These are phyloP conservation scores for Coemansia reversa DNA, from an alignment of 192 early-diverging fungal species.

Conservation along the genomic window DNA sequence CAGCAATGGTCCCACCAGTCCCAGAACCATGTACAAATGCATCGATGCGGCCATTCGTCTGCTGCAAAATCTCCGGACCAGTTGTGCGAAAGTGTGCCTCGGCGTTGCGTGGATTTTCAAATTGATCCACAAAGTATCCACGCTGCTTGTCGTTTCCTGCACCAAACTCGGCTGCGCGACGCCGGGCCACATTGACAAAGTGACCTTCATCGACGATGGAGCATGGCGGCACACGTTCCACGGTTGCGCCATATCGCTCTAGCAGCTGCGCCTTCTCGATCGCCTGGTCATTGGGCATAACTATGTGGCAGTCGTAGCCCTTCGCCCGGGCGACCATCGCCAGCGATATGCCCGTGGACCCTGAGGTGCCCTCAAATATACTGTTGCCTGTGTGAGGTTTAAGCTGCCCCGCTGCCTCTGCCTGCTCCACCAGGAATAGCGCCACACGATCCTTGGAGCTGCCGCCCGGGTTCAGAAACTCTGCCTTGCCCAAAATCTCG, in stretches of 20 bases:
- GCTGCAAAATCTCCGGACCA: conserved; percentile 77
- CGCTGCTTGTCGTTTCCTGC: conserved; percentile 7
- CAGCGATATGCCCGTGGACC: conserved; percentile 93
- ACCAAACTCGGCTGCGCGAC: conserved; percentile 68
- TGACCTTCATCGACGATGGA: conserved; percentile 89
- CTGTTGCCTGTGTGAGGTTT: conserved; percentile 70
- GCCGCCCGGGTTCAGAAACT: conserved; percentile 92
- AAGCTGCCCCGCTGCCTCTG: conserved; percentile 69
- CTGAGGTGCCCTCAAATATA: conserved; percentile 94
- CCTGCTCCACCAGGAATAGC: conserved; percentile 76
- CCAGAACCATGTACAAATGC: conserved; percentile 89
- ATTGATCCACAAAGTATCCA: conserved; percentile 90
- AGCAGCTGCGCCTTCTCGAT: conserved; percentile 86
- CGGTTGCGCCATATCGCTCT: conserved; percentile 77
- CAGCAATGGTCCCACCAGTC: conserved; percentile 90
- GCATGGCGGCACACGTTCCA: conserved; percentile 88
- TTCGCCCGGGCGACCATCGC: conserved; percentile 86
- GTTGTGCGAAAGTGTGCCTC: conserved; percentile 79
- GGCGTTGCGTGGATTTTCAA: conserved; percentile 87
- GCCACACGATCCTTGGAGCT: conserved; percentile 94
- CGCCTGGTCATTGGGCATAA: conserved; percentile 95
- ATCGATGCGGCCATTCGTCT: conserved; percentile 66
- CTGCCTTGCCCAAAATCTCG: conserved; percentile 70
- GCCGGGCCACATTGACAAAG: conserved; percentile 87
- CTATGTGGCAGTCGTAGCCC: conserved; percentile 91